Conservation (phyloP, 164 flowering plant species). For the Protea cynaroides region DNA sequence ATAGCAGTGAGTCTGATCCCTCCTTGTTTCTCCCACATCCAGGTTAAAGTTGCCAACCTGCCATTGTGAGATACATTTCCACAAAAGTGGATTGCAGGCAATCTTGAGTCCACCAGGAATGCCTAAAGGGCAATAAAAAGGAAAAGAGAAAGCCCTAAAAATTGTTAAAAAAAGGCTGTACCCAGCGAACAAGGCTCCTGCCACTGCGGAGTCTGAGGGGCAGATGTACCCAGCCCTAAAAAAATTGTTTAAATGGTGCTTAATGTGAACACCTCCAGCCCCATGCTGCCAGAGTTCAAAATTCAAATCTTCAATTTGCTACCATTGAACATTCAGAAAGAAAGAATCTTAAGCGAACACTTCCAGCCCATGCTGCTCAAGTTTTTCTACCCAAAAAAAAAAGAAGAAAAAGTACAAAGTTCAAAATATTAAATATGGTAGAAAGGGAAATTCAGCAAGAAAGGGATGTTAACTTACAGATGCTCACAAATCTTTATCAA, state of each 20-base stretch:
- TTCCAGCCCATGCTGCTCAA: too few species aligned
- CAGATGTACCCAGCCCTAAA: too few species aligned
- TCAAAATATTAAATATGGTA: background rate
- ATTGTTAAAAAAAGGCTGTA: background rate
- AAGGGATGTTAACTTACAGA: constrained; percentile 4
- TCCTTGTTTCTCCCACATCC: background rate
- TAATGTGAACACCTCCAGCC: too few species aligned
- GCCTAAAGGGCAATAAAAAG: background rate
- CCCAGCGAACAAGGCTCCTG: too few species aligned
- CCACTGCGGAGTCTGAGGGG: too few species aligned
- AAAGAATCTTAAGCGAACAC: too few species aligned
- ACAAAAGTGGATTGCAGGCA: background rate
- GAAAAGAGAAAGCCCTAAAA: background rate
- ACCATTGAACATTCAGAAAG: too few species aligned
- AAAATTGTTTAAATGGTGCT: too few species aligned
- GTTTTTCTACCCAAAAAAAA: too few species aligned
- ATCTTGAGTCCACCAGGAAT: background rate
- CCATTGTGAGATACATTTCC: background rate
- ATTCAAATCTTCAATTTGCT: too few species aligned
- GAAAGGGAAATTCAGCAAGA: background rate
- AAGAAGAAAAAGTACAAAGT: too few species aligned
- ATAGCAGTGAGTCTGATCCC: background rate
- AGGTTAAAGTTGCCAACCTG: background rate
- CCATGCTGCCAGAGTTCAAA: too few species aligned
- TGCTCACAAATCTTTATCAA: constrained; percentile 50